These are phyloP conservation scores for Hyparrhenia diplandra DNA, from an alignment of 176 grass and related monocot species.

Conservation along the genomic window DNA sequence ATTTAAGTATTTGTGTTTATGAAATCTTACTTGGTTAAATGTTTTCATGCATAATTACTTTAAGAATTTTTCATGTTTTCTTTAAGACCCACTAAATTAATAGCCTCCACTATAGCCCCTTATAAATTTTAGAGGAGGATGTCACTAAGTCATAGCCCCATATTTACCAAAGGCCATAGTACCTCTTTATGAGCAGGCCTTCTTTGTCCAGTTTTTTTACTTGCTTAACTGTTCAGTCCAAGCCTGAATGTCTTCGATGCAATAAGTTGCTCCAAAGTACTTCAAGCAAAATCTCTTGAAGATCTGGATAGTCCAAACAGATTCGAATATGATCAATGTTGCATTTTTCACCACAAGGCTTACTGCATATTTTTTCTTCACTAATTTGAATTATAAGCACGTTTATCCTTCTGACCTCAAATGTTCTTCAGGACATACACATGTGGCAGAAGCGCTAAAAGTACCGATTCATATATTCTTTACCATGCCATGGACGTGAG, in stretches of 20 bases:
- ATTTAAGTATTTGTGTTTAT: background rate
- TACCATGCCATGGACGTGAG: constrained; percentile 99
- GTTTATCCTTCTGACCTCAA: constrained; percentile 38
- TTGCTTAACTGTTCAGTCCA: background rate
- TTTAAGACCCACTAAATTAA: background rate
- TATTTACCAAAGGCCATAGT: no score
- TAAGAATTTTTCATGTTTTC: background rate
- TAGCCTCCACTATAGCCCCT: background rate
- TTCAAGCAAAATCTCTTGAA: background rate
- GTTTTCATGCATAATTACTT: background rate
- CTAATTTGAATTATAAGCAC: background rate
- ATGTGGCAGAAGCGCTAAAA: constrained; percentile 86
- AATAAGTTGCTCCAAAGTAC: background rate
- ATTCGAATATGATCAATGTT: background rate
- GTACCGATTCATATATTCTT: constrained; percentile 99
- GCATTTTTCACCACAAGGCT: background rate
- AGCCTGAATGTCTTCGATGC: background rate
- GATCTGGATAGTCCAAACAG: background rate
- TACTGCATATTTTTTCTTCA: background rate
- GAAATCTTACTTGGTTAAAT: background rate
- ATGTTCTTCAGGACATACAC: constrained; percentile 78
- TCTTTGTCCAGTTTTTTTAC: background rate
- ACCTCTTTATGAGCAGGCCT: background rate
- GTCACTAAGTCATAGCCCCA: background rate
- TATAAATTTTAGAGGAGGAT: background rate